phyloP scores from a whole-genome alignment of 2,329 filamentous ascomycete genomes.

The Sclerotinia minor region DNA sequence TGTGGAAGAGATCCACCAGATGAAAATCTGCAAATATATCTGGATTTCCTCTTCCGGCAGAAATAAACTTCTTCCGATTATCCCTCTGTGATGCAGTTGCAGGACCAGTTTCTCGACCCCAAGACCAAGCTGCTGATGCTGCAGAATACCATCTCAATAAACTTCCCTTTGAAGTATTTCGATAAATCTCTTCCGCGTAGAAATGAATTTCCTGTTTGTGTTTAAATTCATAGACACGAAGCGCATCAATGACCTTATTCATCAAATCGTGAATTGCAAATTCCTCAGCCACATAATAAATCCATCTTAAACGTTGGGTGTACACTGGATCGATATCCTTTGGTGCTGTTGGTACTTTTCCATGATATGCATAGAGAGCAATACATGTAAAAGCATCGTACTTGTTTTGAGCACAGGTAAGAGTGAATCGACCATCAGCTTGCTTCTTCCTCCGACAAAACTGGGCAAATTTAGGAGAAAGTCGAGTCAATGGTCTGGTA shows the following conservation, averaged over 20 bases:
- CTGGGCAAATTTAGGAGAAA: conserved; percentile 11
- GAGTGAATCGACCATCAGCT: conserved; percentile 8
- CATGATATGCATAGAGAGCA: conserved; percentile 18
- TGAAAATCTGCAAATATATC: conserved; percentile 8
- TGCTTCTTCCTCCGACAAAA: conserved; percentile 6
- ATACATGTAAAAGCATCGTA: conserved; percentile 17
- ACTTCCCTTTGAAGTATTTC: conserved; percentile 14
- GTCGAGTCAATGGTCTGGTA: conserved; percentile 11
- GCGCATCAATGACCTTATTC: conserved; percentile 15
- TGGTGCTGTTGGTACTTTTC: conserved; percentile 5
- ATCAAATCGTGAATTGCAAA: conserved; percentile 12
- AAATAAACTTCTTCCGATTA: conserved; percentile 14
- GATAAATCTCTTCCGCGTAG: conserved; percentile 9
- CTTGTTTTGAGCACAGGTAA: background rate
- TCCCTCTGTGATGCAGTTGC: conserved; percentile 13
- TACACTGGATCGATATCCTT: background rate
- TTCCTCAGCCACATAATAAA: conserved; percentile 15
- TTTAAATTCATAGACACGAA: conserved; percentile 2
- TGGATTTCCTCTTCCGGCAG: background rate
- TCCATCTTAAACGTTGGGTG: background rate
- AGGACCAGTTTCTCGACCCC: conserved; percentile 18
- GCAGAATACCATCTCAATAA: conserved; percentile 19
- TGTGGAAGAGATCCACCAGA: background rate
- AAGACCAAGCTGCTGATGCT: conserved; percentile 19
- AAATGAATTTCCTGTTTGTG: conserved; percentile 3